Conservation (phyloP, 1,284 basidiomycete species). For the Trametes pubescens region DNA sequence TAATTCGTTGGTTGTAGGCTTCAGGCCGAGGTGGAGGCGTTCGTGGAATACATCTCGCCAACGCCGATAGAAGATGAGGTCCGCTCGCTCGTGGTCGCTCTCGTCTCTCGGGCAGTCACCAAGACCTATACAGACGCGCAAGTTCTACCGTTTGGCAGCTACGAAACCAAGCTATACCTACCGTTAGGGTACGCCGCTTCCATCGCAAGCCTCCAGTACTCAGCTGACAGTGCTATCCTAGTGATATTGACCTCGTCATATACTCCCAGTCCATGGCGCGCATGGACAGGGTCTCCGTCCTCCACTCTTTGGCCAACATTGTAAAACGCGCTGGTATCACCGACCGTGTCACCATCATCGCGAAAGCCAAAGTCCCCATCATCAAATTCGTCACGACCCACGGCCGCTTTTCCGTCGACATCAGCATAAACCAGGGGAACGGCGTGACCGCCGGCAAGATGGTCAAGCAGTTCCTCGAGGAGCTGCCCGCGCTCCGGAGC, state of each 20-base stretch:
- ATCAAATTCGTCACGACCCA: constrained; percentile 88
- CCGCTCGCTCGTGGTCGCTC: constrained; percentile 77
- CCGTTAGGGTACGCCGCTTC: constrained; percentile 78
- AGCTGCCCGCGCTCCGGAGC: constrained; percentile 80
- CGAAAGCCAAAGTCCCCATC: constrained; percentile 92
- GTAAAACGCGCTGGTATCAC: constrained; percentile 70
- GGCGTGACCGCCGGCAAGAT: constrained; percentile 86
- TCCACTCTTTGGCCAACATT: constrained; percentile 70
- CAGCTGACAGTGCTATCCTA: constrained; percentile 37
- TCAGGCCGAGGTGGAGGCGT: constrained; percentile 86
- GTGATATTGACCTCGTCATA: constrained; percentile 83
- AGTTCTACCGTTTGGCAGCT: constrained; percentile 92
- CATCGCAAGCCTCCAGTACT: not conserved
- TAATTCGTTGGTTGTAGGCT: constrained; percentile 57
- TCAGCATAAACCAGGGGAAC: constrained; percentile 89
- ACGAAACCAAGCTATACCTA: constrained; percentile 94
- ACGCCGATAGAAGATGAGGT: constrained; percentile 87
- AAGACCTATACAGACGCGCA: constrained; percentile 81
- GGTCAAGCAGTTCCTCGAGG: constrained; percentile 81
- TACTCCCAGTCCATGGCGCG: constrained; percentile 71
- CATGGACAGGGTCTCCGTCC: constrained; percentile 63
- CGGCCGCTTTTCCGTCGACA: constrained; percentile 87
- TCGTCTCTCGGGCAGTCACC: constrained; percentile 76
- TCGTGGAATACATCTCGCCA: constrained; percentile 89
- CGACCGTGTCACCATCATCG: constrained; percentile 83